phyloP scores from a whole-genome alignment of 1,284 basidiomycete genomes.

The Ganoderma multipileum region DNA sequence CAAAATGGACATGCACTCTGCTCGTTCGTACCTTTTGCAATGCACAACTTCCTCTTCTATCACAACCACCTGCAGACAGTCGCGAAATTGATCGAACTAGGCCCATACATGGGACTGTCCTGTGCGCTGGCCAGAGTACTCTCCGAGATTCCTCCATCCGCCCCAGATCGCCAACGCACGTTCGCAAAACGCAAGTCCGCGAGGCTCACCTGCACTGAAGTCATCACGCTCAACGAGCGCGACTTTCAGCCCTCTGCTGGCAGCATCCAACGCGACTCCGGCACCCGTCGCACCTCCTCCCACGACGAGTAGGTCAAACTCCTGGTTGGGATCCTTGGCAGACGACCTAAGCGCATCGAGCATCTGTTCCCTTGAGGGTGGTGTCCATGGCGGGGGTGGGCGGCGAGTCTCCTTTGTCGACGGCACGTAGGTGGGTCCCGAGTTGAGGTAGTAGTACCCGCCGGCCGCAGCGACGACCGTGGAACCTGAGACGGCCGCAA shows the following conservation, averaged over 20 bases:
- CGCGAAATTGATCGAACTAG: neutral
- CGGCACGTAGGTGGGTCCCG: constrained; percentile 67
- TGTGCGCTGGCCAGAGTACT: neutral
- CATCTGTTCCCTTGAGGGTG: constrained; percentile 72
- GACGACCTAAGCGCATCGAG: constrained; percentile 60
- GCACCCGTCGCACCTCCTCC: constrained; percentile 96
- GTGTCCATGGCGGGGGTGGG: constrained; percentile 79
- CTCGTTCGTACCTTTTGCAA: too few species aligned
- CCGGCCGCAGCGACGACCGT: constrained; percentile 58
- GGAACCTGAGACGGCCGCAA: constrained; percentile 58
- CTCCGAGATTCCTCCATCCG: constrained; percentile 17
- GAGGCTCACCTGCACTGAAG: constrained; percentile 81
- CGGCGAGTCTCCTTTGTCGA: constrained; percentile 67
- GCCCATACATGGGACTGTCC: neutral
- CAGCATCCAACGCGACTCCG: constrained; percentile 94
- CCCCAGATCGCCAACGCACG: constrained; percentile 18
- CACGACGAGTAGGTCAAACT: constrained; percentile 86
- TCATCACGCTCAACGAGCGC: constrained; percentile 95
- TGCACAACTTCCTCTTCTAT: neutral
- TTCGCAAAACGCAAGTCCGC: constrained; percentile 8
- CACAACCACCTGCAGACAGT: neutral
- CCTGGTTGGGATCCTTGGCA: constrained; percentile 45
- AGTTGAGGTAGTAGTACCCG: constrained; percentile 76
- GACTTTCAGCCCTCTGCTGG: constrained; percentile 89
- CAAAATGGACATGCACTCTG: neutral